Percentiles rank a stretch among this genome's conserved stretches.
These are phyloP conservation scores for Chrysoporthe deuterocubensis DNA, from an alignment of 2,329 filamentous ascomycete genomes.

Conservation along the genomic window DNA sequence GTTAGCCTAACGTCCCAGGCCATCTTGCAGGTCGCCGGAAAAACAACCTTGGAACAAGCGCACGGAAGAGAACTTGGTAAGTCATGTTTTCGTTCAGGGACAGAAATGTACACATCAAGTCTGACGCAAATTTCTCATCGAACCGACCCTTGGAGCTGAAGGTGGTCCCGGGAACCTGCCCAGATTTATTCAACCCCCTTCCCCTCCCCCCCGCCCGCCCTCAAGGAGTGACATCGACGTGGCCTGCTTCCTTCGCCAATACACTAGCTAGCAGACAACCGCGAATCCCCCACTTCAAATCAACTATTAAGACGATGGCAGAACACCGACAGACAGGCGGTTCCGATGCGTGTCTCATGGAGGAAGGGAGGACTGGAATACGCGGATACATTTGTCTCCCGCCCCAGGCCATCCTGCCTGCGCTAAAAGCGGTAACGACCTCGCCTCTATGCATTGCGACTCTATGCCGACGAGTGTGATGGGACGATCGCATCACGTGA, in stretches of 20 bases:
- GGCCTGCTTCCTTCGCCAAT: slow-evolving; percentile 1
- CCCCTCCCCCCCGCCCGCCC: too few relatives aligned
- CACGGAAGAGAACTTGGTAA: too few relatives aligned
- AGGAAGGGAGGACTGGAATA: background rate
- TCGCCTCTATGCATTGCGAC: slow-evolving; percentile 7
- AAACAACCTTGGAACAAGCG: too few relatives aligned
- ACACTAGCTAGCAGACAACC: background rate
- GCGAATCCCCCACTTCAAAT: background rate
- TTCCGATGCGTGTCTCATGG: background rate
- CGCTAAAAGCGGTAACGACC: background rate
- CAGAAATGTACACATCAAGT: too few relatives aligned
- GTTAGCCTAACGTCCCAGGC: too few relatives aligned
- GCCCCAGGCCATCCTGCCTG: background rate
- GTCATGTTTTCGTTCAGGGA: too few relatives aligned
- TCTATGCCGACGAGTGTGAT: background rate
- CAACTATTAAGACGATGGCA: background rate
- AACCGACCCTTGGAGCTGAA: too few relatives aligned
- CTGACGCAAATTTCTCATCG: too few relatives aligned
- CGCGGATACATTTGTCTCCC: background rate
- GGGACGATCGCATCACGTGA: slow-evolving; percentile 1
- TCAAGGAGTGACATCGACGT: background rate
- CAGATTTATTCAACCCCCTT: too few relatives aligned
- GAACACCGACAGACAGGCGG: background rate
- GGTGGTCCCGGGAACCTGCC: too few relatives aligned
- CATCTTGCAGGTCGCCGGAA: too few relatives aligned